Evolutionary conservation across 768 basidiomycete species (phyloP), one percentile per base, ranked within the genome.

Genomic region (Hericium erinaceus): DNA sequence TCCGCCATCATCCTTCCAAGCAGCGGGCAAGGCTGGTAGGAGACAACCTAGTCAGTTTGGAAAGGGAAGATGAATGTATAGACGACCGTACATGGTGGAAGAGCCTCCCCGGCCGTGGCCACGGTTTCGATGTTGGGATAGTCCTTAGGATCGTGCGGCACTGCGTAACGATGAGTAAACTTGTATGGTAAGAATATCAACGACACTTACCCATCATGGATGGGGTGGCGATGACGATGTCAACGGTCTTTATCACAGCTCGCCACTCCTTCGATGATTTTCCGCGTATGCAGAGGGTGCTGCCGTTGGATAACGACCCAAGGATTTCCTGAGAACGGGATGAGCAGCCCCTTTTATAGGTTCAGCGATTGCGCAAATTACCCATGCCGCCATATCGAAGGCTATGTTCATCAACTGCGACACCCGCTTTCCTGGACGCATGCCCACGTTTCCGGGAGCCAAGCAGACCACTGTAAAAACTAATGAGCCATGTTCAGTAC

Each of bases 351-450:
- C 33, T 33, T 33, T 33, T 33, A 33, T 33, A 33, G 33, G 33
- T 8, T 10, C 33, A 33, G 33, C 33, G 8, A 33, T 33, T 33
- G 33, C 33, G 9, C 33, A 33, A 33, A 33, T 39, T 52, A 68
- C 80, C 83, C 83, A 85, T 18, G 80, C 81, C 46, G 79, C 80
- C 81, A 85, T 83, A 61, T 85, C 83, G 64, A 84, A 85, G 4
- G 82, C 78, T 48, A 85, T 77, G 60, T 84, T 83, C 68, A 85
- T 74, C 22, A 84, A 69, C 62, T 84, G 82, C 8, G 81, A 75
- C 20, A 84, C 80, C 11, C 79, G 75, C 33, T 75, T 63, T 12
- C 82, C 81, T 1, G 80, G 80, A n/a, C 66, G 59, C 79, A 85
- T 83, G 37, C 75, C 75, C 10, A 83, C 71, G 60, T 80, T 82